phyloP scores from a whole-genome alignment of 169 alveolate species.

The Eimeria necatrix region DNA sequence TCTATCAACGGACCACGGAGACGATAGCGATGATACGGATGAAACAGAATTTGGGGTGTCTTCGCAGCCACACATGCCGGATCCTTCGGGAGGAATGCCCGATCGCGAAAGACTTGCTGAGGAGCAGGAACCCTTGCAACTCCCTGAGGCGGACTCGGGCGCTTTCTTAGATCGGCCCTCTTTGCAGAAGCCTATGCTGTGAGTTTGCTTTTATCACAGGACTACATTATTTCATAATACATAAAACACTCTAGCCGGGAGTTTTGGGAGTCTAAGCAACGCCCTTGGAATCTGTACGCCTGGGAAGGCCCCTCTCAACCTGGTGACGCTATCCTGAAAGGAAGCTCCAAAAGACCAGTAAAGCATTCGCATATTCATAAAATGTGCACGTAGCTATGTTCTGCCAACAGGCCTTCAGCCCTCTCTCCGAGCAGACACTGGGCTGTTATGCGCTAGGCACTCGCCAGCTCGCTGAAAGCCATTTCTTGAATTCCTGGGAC shows the following conservation, averaged over 20 bases:
- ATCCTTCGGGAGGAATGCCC: not conserved
- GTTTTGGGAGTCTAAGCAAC: too few species aligned
- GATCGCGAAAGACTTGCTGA: not conserved
- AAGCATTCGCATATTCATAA: too few species aligned
- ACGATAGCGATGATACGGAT: not conserved
- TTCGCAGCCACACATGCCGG: constrained; percentile 26
- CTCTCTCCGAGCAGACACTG: not conserved
- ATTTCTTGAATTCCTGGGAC: not conserved
- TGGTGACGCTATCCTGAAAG: not conserved
- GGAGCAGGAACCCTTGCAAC: not conserved
- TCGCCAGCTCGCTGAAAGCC: not conserved
- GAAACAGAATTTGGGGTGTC: constrained; percentile 30
- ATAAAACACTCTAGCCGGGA: too few species aligned
- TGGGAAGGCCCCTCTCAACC: too few species aligned
- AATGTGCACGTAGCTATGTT: too few species aligned
- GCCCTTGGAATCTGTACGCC: too few species aligned
- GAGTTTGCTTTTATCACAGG: too few species aligned
- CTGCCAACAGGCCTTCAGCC: too few species aligned
- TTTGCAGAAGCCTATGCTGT: too few species aligned
- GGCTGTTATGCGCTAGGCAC: not conserved
- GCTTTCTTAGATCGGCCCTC: too few species aligned
- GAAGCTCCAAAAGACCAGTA: not conserved
- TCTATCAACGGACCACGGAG: not conserved
- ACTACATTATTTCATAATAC: too few species aligned
- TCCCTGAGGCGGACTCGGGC: too few species aligned